Percentiles rank a stretch among this genome's conserved stretches.
These are phyloP conservation scores for Solanum bukasovii DNA, from an alignment of 257 asterid species.

Conservation along the genomic window DNA sequence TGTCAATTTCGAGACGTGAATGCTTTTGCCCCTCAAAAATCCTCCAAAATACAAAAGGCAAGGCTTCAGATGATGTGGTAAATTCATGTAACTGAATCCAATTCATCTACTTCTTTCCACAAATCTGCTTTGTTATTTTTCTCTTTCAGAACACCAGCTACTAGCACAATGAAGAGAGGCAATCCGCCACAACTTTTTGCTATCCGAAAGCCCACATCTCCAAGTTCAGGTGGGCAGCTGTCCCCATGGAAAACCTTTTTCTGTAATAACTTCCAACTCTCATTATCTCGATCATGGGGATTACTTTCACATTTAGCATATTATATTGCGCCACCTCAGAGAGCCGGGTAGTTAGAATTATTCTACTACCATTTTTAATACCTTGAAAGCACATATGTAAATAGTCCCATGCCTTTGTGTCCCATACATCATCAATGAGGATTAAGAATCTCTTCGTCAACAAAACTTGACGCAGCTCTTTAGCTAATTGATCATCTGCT, in stretches of 20 bases:
- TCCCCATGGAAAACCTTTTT: not conserved
- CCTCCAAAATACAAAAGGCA: not conserved
- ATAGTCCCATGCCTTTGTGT: no score
- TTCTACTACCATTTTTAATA: no score
- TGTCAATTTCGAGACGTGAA: not conserved
- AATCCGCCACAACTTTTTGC: not conserved
- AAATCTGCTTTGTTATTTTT: no score
- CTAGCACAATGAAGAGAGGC: not conserved
- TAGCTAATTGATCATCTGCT: no score
- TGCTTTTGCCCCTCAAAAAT: not conserved
- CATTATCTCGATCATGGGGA: not conserved
- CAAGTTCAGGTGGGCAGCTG: not conserved
- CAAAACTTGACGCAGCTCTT: no score
- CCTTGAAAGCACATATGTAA: no score
- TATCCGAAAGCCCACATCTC: not conserved
- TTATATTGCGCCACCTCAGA: not conserved
- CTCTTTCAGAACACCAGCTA: not conserved
- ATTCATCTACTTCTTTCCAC: not conserved
- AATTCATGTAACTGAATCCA: not conserved
- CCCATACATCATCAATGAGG: no score
- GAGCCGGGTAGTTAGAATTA: no score
- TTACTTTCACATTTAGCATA: not conserved
- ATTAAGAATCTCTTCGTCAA: no score
- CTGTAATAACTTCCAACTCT: not conserved
- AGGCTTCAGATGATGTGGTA: not conserved